phyloP scores from a whole-genome alignment of 768 basidiomycete genomes.

The Boletus fagicola region DNA sequence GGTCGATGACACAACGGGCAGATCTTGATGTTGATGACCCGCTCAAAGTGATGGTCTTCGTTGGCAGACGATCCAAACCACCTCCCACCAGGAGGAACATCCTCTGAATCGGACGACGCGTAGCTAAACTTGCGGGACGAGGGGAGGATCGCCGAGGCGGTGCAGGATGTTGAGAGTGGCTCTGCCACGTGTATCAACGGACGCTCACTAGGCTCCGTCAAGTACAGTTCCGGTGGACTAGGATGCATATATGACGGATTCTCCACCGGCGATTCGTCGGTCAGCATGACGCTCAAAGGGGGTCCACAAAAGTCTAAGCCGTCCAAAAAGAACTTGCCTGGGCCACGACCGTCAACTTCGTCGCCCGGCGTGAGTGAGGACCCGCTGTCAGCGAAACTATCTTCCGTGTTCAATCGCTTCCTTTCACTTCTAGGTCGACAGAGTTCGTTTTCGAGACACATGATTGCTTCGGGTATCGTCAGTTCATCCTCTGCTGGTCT shows the following conservation, averaged over 20 bases:
- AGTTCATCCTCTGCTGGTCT: conserved; percentile 66
- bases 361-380: conserved; percentile 55
- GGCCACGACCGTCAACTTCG: conserved; percentile 17
- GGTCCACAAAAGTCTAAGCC: conserved; percentile 65
- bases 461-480: conserved; percentile 74
- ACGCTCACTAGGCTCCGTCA: conserved; percentile 49
- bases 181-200: conserved; percentile 38
- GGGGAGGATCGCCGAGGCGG: conserved; percentile 1
- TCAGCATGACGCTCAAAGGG: conserved; percentile 27
- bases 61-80: conserved; percentile 10
- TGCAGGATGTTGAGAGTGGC: conserved; percentile 18
- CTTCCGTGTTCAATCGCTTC: conserved; percentile 55
- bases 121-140: conserved; percentile 35
- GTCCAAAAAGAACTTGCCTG: conserved; percentile 47
- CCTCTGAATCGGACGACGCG: conserved; percentile 49
- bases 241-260: conserved; percentile 6
- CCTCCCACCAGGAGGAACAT: conserved; percentile 25
- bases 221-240: conserved; percentile 25
- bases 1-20: conserved; percentile 94
- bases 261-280: conserved; percentile 33
- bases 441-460: conserved; percentile 83
- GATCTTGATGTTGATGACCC: conserved; percentile 92
- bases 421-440: conserved; percentile 70
- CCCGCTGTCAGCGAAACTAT: conserved; percentile 44
- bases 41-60: conserved; percentile 53